Evolutionary conservation across 2,329 filamentous ascomycete genomes (phyloP), one percentile per base, ranked within the genome.

Genomic region (Teratosphaeria pseudoeucalypti): DNA sequence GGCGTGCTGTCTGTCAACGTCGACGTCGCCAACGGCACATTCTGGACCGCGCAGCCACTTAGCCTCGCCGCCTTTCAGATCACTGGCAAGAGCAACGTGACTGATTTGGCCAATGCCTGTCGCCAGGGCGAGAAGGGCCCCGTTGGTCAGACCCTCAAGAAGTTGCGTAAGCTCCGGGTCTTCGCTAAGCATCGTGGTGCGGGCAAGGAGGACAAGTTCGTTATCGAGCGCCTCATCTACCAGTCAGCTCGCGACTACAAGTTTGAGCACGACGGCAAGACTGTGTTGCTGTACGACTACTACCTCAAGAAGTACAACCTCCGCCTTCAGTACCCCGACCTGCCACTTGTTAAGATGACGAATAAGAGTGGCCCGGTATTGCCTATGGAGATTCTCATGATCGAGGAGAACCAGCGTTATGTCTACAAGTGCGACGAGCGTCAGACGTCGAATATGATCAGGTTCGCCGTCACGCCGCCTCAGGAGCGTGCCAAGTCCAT

Each of bases 21-120:
- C 11, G 92, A 99, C 68, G 88, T 96, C 34, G 87, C 92, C 59
- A 96, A 97, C 70, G 89, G 90, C 0, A 89, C 88, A 12, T 99
- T 99, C 76, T 97, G 89, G 87, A 80, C 78, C 43, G 61, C 73
- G 1, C 71, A 73, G 34, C 71, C 74, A 49, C 61, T 79, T 14
- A 65, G 68, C 16, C 64, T 70, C 23, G 67, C 72, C 57, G 74
- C 72, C 52, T 61, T 72, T 1, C 70, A 73, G 60, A 63, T 72
- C 49, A 65, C 61, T 55, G 66, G 63, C 26, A 63, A 55, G 54
- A 64, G 66, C 7, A 59, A 67, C 62, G 58, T 56, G 32, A 68
- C 63, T 57, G 65, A 73, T 52, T 66, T 76, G 16, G 63, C 66
- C 49, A 54, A 58, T 39, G 54, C 52, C 4, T 60, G 64, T 37